Conservation (phyloP, 78 protist species). For the Capsaspora owczarzaki region DNA sequence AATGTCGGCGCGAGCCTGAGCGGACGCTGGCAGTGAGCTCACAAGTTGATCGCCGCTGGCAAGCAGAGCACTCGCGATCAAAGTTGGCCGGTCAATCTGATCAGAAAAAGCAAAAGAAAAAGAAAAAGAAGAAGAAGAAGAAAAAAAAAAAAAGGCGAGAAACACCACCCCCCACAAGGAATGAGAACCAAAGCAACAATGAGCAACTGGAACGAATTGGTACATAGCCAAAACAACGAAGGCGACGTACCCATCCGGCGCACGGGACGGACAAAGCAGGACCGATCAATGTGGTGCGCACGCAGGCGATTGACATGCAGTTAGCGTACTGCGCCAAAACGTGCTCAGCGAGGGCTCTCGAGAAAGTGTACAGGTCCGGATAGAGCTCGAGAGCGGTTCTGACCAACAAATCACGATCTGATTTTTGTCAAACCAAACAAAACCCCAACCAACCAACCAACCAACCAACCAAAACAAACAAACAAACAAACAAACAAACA, state of each 20-base stretch:
- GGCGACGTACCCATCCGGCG: background rate
- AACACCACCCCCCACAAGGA: background rate
- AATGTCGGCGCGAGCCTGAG: too few relatives aligned
- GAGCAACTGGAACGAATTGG: background rate
- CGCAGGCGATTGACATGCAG: background rate
- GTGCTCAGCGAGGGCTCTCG: background rate
- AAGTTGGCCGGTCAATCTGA: too few relatives aligned
- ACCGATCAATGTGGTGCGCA: background rate
- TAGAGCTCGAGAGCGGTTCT: too few relatives aligned
- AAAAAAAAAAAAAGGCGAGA: background rate
- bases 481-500: too few relatives aligned
- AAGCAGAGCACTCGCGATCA: too few relatives aligned
- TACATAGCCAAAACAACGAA: too few relatives aligned
- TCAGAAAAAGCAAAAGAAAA: background rate
- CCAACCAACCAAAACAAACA: too few relatives aligned
- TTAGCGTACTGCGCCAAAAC: background rate
- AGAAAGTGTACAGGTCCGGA: background rate
- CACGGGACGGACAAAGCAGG: background rate
- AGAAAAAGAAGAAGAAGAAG: background rate
- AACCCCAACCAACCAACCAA: too few relatives aligned
- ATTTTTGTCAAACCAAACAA: too few relatives aligned
- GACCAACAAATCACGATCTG: too few relatives aligned
- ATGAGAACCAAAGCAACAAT: background rate
- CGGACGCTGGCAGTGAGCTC: too few relatives aligned
- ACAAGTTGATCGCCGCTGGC: too few relatives aligned